Base-by-base conservation (phyloP, 2,329 filamentous ascomycete genomes). In the Nectriaceae sp. region DNA sequence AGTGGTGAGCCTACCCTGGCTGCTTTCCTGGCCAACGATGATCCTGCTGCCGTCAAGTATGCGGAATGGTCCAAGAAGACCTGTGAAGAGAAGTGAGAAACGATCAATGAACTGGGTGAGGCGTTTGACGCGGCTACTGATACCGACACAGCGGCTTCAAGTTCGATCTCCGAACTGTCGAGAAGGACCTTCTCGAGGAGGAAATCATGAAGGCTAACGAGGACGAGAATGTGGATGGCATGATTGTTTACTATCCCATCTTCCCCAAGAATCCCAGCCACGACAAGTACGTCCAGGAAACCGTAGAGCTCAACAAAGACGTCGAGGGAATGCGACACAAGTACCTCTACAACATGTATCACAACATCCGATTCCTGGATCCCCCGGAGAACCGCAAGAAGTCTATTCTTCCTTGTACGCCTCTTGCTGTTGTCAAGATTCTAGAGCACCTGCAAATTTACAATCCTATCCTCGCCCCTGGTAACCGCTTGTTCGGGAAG, bases 311-410 rank as follows among this genome's bases (percentile, higher is more conserved):
- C 37, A 75, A 82, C 70, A 97, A 99, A 73, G 94, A 99, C 65
- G 93, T 99, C 57, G 94, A 99, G 72, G 94, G 94, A 29, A 83
- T 99, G 49, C 90, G 88, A 61, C 93, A 97, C 72, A 87, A 86
- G 66, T 92, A 97, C 74, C 88, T 97, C 65, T 92, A 93, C 82
- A 99, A 99, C 80, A 97, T 99, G 92, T 99, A 97, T 75, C 89
- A 97, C 77, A 99, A 99, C 75, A 84, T 96, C 63, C 90, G 94
- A 57, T 97, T 92, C 76, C 79, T 99, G 47, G 94, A 99, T 71
- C 76, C 85, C 20, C 87, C 87, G 4, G 71, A 78, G 37, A 89
- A 90, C 69, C 78, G 76, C 49, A 89, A 90, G 70, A 97, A 99
- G 76, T 95, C 88, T 41, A 90, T 97, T 57, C 76, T 99, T 44